Evolutionary conservation across 2,329 filamentous ascomycete genomes (phyloP), one percentile per base, ranked within the genome.

Genomic region (Arthrobotrys entomopaga): DNA sequence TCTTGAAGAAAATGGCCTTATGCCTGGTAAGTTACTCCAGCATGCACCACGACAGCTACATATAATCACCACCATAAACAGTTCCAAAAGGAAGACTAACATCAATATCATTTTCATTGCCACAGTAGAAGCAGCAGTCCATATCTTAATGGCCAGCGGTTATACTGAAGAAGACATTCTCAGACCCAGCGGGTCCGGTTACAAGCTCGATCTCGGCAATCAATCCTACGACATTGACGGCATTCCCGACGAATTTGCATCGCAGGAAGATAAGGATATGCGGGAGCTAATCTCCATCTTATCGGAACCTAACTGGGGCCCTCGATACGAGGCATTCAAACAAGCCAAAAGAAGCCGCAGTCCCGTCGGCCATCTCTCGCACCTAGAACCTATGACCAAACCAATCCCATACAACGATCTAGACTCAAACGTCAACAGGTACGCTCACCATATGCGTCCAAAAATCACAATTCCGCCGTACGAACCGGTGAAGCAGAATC

Each of bases 371-470:
- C 50, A 56, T 42, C 63, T 63, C 24, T 42, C 26, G 22, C 46
- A 59, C 2, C 66, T 71, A 29, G 1, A 15, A 19, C 42, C 57
- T 2, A 49, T 70, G 65, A 65, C 43, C 16, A 20, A 3, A 0
- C 52, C 53, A 5, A 34, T 59, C 13, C 19, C 60, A 10, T 71
- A 64, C 40, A 64, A 64, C 66, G 66, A 71, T 15, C 29, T 71
- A 11, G 58, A 72, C 46, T n/a, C 66, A 20, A 59, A 60, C 24
- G 46, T 65, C 16, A n/a, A 49, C 20, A 57, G 53, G 52, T 65
- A 59, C 22, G 59, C 67, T 2, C 54, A 53, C 48, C 52, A 58
- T 16, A 29, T 65, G 26, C 59, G 53, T 10, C 67, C 67, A 29
- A 52, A 56, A 20, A 48, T 56, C 13, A 24, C 40, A 0, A 59